Evolutionary conservation across 805 yeast genomes (phyloP).

Genomic region (Jamesozyma gamospora): DNA sequence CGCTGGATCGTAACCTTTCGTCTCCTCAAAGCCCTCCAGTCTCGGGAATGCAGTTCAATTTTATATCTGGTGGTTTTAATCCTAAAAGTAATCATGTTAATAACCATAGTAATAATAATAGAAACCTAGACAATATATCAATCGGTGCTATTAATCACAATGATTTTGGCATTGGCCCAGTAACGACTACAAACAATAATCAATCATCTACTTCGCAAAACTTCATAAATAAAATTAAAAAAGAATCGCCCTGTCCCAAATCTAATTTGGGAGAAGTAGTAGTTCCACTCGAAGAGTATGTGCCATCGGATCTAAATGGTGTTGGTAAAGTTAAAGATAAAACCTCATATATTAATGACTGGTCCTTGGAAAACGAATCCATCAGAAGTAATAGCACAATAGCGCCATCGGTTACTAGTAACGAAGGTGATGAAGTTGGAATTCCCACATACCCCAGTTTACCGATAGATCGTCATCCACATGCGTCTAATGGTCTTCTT

Average conservation of each 20-base stretch:
- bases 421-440: conserved; percentile 7
- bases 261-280: conserved; percentile 32
- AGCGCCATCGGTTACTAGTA: conserved; percentile 1
- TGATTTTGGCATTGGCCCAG: conserved; percentile 4
- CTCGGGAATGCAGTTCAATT: conserved; percentile 9
- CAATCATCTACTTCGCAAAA: background rate
- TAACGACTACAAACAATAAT: background rate
- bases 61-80: conserved; percentile 5
- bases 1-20: conserved; percentile 22
- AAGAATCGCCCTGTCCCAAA: background rate
- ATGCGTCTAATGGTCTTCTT: conserved; percentile 29
- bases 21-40: conserved; percentile 25
- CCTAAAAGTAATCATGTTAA: background rate
- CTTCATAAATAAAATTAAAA: background rate
- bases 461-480: background rate
- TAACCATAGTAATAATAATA: background rate
- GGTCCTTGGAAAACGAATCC: background rate
- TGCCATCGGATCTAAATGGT: conserved; percentile 27
- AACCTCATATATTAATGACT: conserved; percentile 5
- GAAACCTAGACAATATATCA: background rate
- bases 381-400: background rate
- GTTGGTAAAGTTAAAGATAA: conserved; percentile 24
- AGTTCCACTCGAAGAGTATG: conserved; percentile 31
- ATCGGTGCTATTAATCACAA: background rate
- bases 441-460: background rate